phyloP scores from a whole-genome alignment of 768 basidiomycete genomes.

The Aureoboletus auriporus region DNA sequence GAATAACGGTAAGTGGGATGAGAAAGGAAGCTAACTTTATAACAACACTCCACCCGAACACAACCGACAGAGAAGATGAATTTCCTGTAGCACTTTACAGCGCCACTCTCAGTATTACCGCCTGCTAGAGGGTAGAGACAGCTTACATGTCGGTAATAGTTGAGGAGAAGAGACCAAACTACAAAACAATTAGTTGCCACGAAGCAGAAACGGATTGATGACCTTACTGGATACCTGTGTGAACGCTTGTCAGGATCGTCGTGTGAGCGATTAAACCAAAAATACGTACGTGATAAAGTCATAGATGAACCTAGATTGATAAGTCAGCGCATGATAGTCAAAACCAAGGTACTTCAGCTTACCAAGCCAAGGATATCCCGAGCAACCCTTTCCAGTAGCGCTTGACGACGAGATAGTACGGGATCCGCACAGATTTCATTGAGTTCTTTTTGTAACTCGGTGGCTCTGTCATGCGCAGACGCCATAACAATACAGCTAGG shows the following conservation, averaged over 20 bases:
- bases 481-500: slow-evolving; percentile 79
- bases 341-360: slow-evolving; percentile 4
- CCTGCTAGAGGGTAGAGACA: neutral
- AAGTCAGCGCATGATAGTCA: neutral
- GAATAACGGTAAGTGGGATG: neutral
- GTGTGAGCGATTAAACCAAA: neutral
- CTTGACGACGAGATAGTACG: slow-evolving; percentile 70
- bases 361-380: slow-evolving; percentile 79
- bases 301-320: slow-evolving; percentile 58
- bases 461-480: slow-evolving; percentile 80
- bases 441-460: slow-evolving; percentile 68
- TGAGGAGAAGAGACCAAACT: slow-evolving; percentile 82
- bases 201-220: neutral
- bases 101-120: neutral
- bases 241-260: neutral
- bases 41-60: slow-evolving; percentile 83
- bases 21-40: slow-evolving; percentile 56
- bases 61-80: slow-evolving; percentile 46
- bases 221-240: slow-evolving; percentile 59
- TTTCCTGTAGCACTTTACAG: slow-evolving; percentile 54
- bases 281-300: slow-evolving; percentile 70
- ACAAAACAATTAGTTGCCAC: slow-evolving; percentile 1
- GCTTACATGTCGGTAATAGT: slow-evolving; percentile 64
- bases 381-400: slow-evolving; percentile 75
- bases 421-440: slow-evolving; percentile 72